Base-by-base conservation (phyloP, 73 alveolate genomes). In the Uronychia setigera region DNA sequence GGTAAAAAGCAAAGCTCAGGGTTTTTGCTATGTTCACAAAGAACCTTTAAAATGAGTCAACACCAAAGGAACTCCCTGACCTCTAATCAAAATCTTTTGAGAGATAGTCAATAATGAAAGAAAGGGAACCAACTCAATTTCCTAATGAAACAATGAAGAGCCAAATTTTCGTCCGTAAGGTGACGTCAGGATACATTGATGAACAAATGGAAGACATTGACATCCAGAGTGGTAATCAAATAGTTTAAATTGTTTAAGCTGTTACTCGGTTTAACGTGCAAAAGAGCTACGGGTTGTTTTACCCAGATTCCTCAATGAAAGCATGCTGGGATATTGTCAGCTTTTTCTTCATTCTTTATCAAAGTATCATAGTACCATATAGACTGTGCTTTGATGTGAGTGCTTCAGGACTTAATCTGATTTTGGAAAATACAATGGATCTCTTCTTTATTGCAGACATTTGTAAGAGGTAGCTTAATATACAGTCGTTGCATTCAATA, bases 361-460 rank as follows among this genome's bases (percentile, higher is more conserved):
- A 92, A 35, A 77, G 94, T 35, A 88, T 92, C 25, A n/a, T 76
- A 32, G 89, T 92, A n/a, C 97, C 97, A 1, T 92, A 76, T 58
- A 33, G 81, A 33, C 35, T 92, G 0, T 82, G 89, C 28, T 92
- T 92, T 67, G 82, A 81, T 9, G 76, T 59, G 1, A 81, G 80
- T 33, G 85, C 90, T 0, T 75, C 29, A 1, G 92, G 90, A 5
- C 46, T 80, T 11, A 60, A 35, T 19, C 34, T 81, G 1, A 58
- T 75, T 1, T 79, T 92, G 77, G 95, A 92, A 58, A 58, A 80
- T 5, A 26, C 90, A 0, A 89, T 92, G 1, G 92, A 85, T 58
- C 75, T 85, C 31, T 79, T 81, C 76, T 92, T 85, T 75, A 14
- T 92, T 46, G 30, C 74, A 0, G 97, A 92, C 58, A 85, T 92